Base-by-base conservation (phyloP, 495 filamentous ascomycete genomes). In the Lasiosphaeria miniovina region DNA sequence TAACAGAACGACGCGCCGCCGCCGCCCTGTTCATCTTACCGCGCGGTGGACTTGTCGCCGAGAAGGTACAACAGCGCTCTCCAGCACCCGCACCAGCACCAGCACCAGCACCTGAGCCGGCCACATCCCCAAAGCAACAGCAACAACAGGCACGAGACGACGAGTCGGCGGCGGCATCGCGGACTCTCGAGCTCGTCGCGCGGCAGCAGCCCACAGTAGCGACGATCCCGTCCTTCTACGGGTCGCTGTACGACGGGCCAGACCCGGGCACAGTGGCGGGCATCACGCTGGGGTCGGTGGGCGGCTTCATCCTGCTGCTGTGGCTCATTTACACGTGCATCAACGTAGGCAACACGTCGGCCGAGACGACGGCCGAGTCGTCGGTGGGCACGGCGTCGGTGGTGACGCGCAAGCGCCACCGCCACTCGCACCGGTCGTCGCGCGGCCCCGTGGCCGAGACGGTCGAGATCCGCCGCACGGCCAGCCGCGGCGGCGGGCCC, bases 211-310 rank as follows among this genome's bases (percentile, higher is more conserved):
- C 54, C 40, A 56, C 46, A 36, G 49, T 58, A 31, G 40, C 63
- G 35, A 75, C 75, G 6, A 74, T 96, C 64, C 89, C 90, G 5
- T 77, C 86, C 45, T 82, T 81, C 59, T 96, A 96, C 80, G 81
- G 82, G 34, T 74, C 78, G 52, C 76, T 85, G 17, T 69, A 84
- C 67, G 65, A 69, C 52, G 81, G 86, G 10, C 90, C 88, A 0
- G 31, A 77, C 4, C 80, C 92, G 0, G 92, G 91, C 40, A 82
- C 84, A 17, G 83, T 96, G n/a, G 90, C 80, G 12, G 92, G 91
- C 61, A 93, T 95, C 55, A 84, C 91, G 32, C 82, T 96, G 36
- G 92, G 92, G 63, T 81, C 83, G 51, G 86, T 96, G n/a, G 83
- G 77, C n/a, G 91, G 88, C 56, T 92, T 96, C 75, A 66, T 93